phyloP scores from a whole-genome alignment of 345 rosid species.

The Pelargonium nanum region DNA sequence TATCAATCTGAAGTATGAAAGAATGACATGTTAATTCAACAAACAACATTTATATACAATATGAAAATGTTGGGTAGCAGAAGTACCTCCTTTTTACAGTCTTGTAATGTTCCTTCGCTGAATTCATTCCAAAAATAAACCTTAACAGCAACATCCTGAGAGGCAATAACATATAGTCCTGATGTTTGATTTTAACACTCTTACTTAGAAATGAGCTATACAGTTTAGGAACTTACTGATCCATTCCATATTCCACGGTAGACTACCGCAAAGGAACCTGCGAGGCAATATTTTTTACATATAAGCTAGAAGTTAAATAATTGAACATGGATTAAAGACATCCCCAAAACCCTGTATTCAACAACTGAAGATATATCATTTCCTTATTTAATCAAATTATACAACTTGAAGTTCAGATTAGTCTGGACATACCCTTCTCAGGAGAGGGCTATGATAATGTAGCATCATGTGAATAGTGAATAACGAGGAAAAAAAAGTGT shows the following conservation, averaged over 20 bases:
- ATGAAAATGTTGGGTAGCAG: not conserved
- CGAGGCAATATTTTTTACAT: constrained; percentile 5
- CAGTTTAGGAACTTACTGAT: constrained; percentile 39
- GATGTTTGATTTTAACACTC: not conserved
- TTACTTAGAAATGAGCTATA: not conserved
- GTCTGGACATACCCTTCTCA: no score
- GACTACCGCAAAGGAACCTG: constrained; percentile 74
- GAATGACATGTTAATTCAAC: not conserved
- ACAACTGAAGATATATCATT: no score
- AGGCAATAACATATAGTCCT: constrained; percentile 6
- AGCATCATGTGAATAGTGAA: no score
- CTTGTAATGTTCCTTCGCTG: constrained; percentile 39
- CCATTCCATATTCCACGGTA: constrained; percentile 73
- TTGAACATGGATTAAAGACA: no score
- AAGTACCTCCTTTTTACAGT: constrained; percentile 75
- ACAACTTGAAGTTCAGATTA: no score
- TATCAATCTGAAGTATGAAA: constrained; percentile 37
- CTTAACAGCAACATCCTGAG: constrained; percentile 83
- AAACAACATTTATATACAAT: not conserved
- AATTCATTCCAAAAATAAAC: constrained; percentile 55
- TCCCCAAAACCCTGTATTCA: no score
- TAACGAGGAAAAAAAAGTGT: no score
- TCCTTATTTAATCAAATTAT: no score
- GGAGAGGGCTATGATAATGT: no score
- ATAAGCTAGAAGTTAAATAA: not conserved